Conservation (phyloP, 1,284 basidiomycete species). For the Meira nashicola region DNA sequence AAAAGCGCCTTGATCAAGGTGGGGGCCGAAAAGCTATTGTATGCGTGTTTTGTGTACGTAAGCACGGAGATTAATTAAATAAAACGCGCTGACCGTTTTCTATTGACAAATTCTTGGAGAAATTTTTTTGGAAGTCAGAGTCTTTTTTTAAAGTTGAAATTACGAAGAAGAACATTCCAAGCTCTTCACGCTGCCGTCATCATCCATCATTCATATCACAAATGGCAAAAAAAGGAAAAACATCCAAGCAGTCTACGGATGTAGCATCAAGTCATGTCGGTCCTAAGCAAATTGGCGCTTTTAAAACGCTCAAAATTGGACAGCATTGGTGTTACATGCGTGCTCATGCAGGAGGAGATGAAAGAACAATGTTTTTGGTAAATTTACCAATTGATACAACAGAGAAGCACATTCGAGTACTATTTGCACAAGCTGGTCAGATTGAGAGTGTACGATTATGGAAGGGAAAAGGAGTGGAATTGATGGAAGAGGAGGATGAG, state of each 20-base stretch:
- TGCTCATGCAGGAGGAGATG: slow-evolving; percentile 13
- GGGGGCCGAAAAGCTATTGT: too few relatives aligned
- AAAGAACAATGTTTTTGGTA: slow-evolving; percentile 46
- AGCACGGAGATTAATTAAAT: too few relatives aligned
- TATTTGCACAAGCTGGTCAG: slow-evolving; percentile 39
- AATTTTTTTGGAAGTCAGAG: too few relatives aligned
- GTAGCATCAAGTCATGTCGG: background rate
- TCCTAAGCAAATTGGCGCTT: background rate
- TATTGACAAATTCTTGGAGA: too few relatives aligned
- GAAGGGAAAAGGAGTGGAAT: slow-evolving; percentile 8
- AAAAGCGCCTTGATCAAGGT: too few relatives aligned
- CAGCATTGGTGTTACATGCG: slow-evolving; percentile 26
- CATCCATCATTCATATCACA: background rate
- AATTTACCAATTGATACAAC: slow-evolving; percentile 46
- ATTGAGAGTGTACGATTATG: slow-evolving; percentile 29
- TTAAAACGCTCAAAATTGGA: slow-evolving; percentile 2
- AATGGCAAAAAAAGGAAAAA: background rate
- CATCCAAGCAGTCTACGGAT: background rate
- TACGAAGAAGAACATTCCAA: background rate
- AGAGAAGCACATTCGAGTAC: slow-evolving; percentile 26
- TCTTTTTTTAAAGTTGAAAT: background rate
- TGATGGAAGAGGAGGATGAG: slow-evolving; percentile 25
- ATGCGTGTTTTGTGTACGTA: too few relatives aligned
- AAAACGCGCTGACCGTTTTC: too few relatives aligned
- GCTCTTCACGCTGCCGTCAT: background rate